These are phyloP conservation scores for Verticillium tricorpus DNA, from an alignment of 2,329 filamentous ascomycete genomes.

Conservation along the genomic window DNA sequence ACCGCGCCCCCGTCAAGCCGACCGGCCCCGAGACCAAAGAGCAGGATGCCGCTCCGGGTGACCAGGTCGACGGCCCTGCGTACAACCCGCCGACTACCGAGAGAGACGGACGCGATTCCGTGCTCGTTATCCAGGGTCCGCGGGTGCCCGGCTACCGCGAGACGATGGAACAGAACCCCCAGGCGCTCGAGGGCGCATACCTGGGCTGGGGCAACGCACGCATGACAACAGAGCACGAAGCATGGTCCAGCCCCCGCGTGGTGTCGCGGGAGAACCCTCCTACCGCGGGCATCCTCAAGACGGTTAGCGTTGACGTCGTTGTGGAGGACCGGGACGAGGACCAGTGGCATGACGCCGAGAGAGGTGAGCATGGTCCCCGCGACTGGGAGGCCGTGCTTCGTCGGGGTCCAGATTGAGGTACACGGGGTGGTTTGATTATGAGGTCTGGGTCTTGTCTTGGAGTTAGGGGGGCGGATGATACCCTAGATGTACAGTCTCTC, in stretches of 20 bases:
- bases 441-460: neutral
- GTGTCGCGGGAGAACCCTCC: neutral
- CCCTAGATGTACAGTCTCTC: neutral
- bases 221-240: neutral
- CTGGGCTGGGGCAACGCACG: neutral
- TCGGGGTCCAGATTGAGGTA: neutral
- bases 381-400: neutral
- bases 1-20: neutral
- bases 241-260: no score
- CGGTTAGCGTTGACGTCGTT: neutral
- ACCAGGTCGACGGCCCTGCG: neutral
- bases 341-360: neutral
- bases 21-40: neutral
- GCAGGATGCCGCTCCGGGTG: neutral
- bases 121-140: neutral
- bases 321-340: neutral
- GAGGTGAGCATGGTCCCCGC: neutral
- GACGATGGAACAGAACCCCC: neutral
- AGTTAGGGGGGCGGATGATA: neutral
- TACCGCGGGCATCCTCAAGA: neutral
- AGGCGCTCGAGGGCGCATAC: neutral
- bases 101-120: neutral
- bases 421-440: neutral
- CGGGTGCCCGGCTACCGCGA: neutral
- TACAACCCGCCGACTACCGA: neutral